Percentiles rank a stretch among this genome's conserved stretches.
phyloP scores from a whole-genome alignment of 129 eudicot species.

The Flaveria sonorensis region DNA sequence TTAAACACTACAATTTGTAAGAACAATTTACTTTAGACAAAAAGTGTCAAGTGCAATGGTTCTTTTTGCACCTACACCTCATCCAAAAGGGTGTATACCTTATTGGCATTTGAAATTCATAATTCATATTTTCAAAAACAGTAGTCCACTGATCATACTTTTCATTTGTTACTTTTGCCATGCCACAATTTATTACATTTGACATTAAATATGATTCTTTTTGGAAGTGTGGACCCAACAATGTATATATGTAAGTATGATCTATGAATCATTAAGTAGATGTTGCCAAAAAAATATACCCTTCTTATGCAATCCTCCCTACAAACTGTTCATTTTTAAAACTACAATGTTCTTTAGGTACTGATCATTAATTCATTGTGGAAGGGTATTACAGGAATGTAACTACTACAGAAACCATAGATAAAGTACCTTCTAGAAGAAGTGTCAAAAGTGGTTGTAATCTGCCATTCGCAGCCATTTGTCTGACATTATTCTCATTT shows the following conservation, averaged over 20 bases:
- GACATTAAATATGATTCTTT: neutral
- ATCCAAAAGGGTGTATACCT: too few relatives aligned
- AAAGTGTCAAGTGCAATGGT: too few relatives aligned
- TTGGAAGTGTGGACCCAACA: neutral
- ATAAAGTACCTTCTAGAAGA: constrained; percentile 70
- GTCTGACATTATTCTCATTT: constrained; percentile 81
- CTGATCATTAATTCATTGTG: too few relatives aligned
- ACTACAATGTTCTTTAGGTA: neutral
- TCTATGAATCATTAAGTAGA: too few relatives aligned
- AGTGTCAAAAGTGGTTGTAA: constrained; percentile 77
- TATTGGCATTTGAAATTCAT: neutral
- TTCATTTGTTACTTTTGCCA: constrained; percentile 3
- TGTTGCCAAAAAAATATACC: too few relatives aligned
- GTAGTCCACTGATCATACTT: neutral
- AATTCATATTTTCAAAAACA: neutral
- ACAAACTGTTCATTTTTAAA: neutral
- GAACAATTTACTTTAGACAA: too few relatives aligned
- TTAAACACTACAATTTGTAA: too few relatives aligned
- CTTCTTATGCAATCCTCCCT: neutral
- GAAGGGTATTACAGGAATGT: too few relatives aligned
- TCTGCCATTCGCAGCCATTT: constrained; percentile 92
- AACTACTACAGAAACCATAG: neutral
- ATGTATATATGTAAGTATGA: neutral
- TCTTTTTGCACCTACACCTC: too few relatives aligned
- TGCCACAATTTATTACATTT: neutral